Evolutionary conservation across 2,329 filamentous ascomycete species (phyloP), one percentile per base, ranked within the genome.

Genomic region (Diaporthe vaccinii): DNA sequence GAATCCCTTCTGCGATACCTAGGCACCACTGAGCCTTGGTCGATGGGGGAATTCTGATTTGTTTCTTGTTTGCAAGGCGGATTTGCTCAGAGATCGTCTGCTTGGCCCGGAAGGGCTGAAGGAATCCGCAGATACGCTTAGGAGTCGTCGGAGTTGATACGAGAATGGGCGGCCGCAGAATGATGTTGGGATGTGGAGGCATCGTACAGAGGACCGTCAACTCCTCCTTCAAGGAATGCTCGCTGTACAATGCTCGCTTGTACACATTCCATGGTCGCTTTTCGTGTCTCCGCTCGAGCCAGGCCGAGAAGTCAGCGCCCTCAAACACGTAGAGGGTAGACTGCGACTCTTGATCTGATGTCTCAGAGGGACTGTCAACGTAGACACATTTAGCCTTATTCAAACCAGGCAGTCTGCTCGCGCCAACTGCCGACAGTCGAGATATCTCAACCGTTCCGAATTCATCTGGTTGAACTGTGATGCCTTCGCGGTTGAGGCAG

Each of bases 151-250:
- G 4, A 3, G 61, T 65, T 9, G 20, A 1, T 20, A 67, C 61
- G 41, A 67, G 41, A 34, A 67, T n/a, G 61, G 61, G 61, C 15
- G 61, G 61, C 25, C 12, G 44, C 20, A 17, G 17, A n/a, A 67
- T 67, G 20, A 67, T 67, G 41, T 67, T 67, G 9, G 41, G 61
- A n/a, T 67, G 61, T 14, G 41, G 20, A n/a, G 61, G 41, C 9
- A 67, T 49, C 25, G 39, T 49, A n/a, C 41, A 67, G 61, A 67
- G 61, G 25, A 49, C 28, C 41, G 17, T 49, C 61, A 67, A 34
- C 61, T 67, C 61, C 20, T 67, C 28, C 41, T n/a, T 65, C 25
- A 65, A n/a, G 22, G 44, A 67, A 20, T 67, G 62, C 44, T 67
- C 28, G 44, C 62, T 67, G 44, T 51, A 67, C 3, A 67, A 25